Evolutionary conservation across 345 rosid species (phyloP).

Genomic region (Eucalyptus coolabah): DNA sequence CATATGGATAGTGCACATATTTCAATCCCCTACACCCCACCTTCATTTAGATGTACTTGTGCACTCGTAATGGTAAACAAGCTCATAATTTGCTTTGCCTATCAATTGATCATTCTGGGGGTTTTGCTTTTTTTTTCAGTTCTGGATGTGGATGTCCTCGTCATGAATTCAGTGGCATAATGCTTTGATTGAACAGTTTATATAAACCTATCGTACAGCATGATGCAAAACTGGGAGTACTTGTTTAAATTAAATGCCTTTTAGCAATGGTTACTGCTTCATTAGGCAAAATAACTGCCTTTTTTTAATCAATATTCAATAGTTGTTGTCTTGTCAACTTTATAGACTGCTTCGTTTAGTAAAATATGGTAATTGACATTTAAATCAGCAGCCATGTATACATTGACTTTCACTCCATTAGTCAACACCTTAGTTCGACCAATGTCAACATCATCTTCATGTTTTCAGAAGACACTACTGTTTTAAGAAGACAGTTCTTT

Average conservation of each 20-base stretch:
- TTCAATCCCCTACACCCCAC: not conserved
- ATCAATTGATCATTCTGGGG: not conserved
- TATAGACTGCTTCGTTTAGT: not conserved
- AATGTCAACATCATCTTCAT: not conserved
- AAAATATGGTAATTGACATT: not conserved
- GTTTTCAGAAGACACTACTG: not conserved
- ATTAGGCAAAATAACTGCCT: not conserved
- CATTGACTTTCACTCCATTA: not conserved
- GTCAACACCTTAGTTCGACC: not conserved
- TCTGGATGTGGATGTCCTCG: not conserved
- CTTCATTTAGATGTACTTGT: not conserved
- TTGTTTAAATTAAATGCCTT: not conserved
- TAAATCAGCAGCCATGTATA: not conserved
- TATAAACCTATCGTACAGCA: not conserved
- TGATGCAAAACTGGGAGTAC: not conserved
- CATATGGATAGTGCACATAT: not conserved
- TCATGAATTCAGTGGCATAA: not conserved
- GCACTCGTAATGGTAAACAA: not conserved
- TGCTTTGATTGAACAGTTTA: not conserved
- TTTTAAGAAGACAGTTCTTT: not conserved
- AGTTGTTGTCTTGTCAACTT: not conserved
- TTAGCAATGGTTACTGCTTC: not conserved
- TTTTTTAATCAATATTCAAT: not conserved
- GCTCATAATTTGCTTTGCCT: not conserved
- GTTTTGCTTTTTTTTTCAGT: not conserved